Evolutionary conservation across 139 green algal genomes (phyloP), one percentile per base, ranked within the genome.

Genomic region (Chlamydomonas sp.): DNA sequence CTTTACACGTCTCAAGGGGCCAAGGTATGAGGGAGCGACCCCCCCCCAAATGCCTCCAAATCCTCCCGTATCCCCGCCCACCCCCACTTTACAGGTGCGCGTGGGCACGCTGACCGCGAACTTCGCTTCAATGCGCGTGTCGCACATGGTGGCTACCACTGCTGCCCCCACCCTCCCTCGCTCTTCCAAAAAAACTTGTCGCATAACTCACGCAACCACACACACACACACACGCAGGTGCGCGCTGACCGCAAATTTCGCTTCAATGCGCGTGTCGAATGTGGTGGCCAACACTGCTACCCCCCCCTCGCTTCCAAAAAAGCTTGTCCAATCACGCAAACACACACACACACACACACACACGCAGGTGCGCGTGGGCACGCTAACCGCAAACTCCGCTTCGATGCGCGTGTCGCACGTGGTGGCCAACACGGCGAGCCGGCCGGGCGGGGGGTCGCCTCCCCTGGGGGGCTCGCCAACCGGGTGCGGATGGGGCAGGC

Each of bases 91-190:
- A 22, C 30, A 64, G 30, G 54, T 64, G 24, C 22, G 54, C 8
- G 54, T 64, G 8, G 54, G 54, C 26, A 33, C 26, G 16, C 22
- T 64, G 54, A 64, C 54, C 22, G 24, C 54, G 26, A 20, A 22
- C 26, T 36, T 36, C 54, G 30, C 54, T 10, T 36, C 22, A 10
- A 26, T 64, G 54, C 30, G 34, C 24, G 8, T 64, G 24, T 64
- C 54, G 34, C 54, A 64, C 54, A 36, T 64, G 24, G 8, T 64
- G 16, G 54, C 54, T 16, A 64, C 8, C 54, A 64, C 54, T 30
- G 20, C 10, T 10, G 54, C 54, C 26, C n/a, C n/a, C n/a, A n/a
- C n/a, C n/a, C n/a, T n/a, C n/a, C n/a, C n/a, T n/a, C n/a, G n/a
- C n/a, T n/a, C n/a, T n/a, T n/a, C n/a, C n/a, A n/a, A n/a, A n/a